Conservation (phyloP, 2,329 filamentous ascomycete species). For the Diaporthe caulivora region DNA sequence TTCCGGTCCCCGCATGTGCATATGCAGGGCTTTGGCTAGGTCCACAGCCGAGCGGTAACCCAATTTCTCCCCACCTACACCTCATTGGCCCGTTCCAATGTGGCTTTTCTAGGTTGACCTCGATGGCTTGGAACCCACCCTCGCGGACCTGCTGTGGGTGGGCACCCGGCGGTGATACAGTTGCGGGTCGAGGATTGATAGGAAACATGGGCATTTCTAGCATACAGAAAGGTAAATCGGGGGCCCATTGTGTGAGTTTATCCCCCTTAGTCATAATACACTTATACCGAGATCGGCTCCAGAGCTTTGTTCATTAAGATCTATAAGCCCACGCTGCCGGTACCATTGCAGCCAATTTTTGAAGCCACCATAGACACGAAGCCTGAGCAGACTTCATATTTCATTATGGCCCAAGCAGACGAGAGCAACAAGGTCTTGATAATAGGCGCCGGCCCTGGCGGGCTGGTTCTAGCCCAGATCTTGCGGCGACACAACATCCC, state of each 20-base stretch:
- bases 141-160: neutral
- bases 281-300: neutral
- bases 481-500: neutral
- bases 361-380: no score
- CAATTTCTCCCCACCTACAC: neutral
- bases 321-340: neutral
- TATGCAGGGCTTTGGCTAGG: neutral
- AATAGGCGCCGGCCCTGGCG: neutral
- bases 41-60: neutral
- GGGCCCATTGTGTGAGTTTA: neutral
- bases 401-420: neutral
- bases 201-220: neutral
- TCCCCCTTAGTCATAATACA: neutral
- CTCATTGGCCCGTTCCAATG: neutral
- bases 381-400: accelerated
- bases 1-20: neutral
- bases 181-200: neutral
- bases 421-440: neutral
- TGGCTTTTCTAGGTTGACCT: neutral
- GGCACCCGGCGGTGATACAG: neutral
- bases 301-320: neutral
- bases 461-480: neutral
- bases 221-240: neutral
- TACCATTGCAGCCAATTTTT: neutral
- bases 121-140: neutral